phyloP scores from a whole-genome alignment of 352 stramenopile genomes.

The Phytophthora chlamydospora region DNA sequence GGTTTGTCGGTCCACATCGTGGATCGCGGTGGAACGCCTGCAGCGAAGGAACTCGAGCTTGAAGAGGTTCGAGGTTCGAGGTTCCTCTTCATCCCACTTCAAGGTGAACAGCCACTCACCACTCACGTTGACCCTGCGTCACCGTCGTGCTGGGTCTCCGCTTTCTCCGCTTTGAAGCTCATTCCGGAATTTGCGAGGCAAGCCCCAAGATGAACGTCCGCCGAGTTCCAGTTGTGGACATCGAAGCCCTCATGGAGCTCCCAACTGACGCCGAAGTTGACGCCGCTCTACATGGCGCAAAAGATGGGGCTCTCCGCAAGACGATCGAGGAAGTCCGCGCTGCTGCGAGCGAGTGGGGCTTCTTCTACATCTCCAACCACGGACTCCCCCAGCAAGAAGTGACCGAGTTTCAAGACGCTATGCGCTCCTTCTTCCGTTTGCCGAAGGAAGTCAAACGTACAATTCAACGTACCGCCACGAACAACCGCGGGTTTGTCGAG shows the following conservation, averaged over 20 bases:
- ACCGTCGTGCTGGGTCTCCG: neutral
- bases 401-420: slow-evolving; percentile 59
- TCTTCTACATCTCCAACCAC: slow-evolving; percentile 93
- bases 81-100: neutral
- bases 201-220: slow-evolving; percentile 24
- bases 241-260: slow-evolving; percentile 48
- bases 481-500: slow-evolving; percentile 93
- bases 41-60: too few relatives aligned
- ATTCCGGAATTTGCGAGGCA: slow-evolving; percentile 15
- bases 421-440: slow-evolving; percentile 86
- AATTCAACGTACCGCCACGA: slow-evolving; percentile 70
- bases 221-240: slow-evolving; percentile 53
- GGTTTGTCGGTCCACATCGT: too few relatives aligned
- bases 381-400: slow-evolving; percentile 64
- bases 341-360: slow-evolving; percentile 78
- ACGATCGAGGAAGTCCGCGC: slow-evolving; percentile 36
- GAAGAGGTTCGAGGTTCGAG: too few relatives aligned
- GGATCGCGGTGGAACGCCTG: too few relatives aligned
- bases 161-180: neutral
- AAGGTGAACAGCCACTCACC: slow-evolving; percentile 10
- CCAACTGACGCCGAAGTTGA: slow-evolving; percentile 35
- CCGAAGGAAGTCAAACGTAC: slow-evolving; percentile 57
- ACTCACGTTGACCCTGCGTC: neutral
- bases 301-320: slow-evolving; percentile 16
- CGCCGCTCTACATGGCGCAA: slow-evolving; percentile 7